Evolutionary conservation across 306 rosid species (phyloP).

Genomic region (Herpetospermum pedunculosum): DNA sequence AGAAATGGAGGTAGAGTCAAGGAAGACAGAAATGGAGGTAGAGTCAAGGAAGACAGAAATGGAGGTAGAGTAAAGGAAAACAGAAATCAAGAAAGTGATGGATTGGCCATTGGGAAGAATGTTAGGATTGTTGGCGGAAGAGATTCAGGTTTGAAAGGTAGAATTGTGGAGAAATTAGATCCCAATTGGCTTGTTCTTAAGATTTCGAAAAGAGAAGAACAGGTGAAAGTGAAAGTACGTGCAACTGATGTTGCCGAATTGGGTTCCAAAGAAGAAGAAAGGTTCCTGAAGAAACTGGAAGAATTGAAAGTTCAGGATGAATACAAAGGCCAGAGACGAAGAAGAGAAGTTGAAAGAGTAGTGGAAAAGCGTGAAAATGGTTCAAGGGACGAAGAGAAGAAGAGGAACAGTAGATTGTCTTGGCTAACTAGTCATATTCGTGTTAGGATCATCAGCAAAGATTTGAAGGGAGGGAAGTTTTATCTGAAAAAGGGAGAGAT

Average conservation of each 20-base stretch:
- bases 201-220: slow-evolving; percentile 18
- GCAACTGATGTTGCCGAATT: slow-evolving; percentile 34
- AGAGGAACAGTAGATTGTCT: slow-evolving; percentile 17
- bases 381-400: slow-evolving; percentile 14
- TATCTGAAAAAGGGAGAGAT: slow-evolving; percentile 71
- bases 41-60: too few relatives aligned
- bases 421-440: slow-evolving; percentile 85
- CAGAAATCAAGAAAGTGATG: slow-evolving; percentile 7
- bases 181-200: slow-evolving; percentile 27
- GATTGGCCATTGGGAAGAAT: slow-evolving; percentile 15
- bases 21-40: too few relatives aligned
- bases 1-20: too few relatives aligned
- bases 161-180: slow-evolving; percentile 25
- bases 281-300: slow-evolving; percentile 41
- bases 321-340: slow-evolving; percentile 12
- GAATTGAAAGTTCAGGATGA: slow-evolving; percentile 26
- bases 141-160: slow-evolving; percentile 47
- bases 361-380: slow-evolving; percentile 9
- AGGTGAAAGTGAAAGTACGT: slow-evolving; percentile 24
- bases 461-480: slow-evolving; percentile 53
- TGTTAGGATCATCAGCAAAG: slow-evolving; percentile 54
- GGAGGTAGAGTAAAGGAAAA: not conserved
- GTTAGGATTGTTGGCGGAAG: slow-evolving; percentile 52
- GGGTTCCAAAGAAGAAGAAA: slow-evolving; percentile 63
- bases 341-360: slow-evolving; percentile 3